Evolutionary conservation across 2,329 filamentous ascomycete genomes (phyloP).

Genomic region (Trichoderma pleuroti): DNA sequence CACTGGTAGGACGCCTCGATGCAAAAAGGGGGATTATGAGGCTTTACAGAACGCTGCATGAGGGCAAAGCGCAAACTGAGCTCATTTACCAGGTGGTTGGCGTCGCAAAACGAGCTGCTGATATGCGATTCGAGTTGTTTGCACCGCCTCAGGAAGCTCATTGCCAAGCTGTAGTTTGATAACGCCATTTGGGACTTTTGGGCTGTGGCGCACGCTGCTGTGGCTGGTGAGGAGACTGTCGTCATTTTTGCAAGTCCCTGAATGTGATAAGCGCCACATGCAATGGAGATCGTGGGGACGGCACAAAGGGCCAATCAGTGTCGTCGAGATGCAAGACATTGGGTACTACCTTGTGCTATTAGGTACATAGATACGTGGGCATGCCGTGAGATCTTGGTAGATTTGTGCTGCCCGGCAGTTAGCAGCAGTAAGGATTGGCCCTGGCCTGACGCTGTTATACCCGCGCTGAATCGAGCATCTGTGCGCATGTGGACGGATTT

Average conservation of each 20-base stretch:
- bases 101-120: background rate
- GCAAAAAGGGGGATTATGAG: background rate
- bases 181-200: background rate
- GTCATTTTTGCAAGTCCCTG: background rate
- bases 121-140: background rate
- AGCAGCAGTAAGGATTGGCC: background rate
- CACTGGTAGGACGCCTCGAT: background rate
- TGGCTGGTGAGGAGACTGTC: background rate
- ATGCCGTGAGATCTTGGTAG: conserved; percentile 5
- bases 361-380: background rate
- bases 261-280: conserved; percentile 11
- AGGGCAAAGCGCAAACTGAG: background rate
- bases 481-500: background rate
- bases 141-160: background rate
- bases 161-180: background rate
- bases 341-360: background rate
- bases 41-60: background rate
- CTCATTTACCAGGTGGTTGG: background rate
- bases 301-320: conserved; percentile 7
- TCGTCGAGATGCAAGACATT: conserved; percentile 7
- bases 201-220: background rate
- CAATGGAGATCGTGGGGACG: conserved; percentile 16
- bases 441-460: background rate
- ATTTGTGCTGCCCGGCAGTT: background rate
- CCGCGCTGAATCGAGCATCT: background rate